These are phyloP conservation scores for Parmales sp. DNA, from an alignment of 108 stramenopile genomes.

Conservation along the genomic window DNA sequence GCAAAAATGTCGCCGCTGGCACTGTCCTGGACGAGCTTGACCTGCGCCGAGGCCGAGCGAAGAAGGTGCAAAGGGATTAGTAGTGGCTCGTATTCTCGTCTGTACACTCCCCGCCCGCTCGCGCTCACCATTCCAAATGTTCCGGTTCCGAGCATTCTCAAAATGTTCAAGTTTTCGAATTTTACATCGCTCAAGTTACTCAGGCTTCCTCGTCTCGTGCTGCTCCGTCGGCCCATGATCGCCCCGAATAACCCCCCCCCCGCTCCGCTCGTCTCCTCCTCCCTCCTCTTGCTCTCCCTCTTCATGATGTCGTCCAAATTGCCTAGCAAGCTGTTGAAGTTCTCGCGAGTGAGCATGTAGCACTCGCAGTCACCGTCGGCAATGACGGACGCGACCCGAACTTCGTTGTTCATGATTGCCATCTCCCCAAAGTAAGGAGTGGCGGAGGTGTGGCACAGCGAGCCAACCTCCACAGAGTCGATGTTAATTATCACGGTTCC, in stretches of 20 bases:
- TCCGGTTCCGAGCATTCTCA: no score
- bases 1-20: background rate
- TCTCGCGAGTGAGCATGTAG: background rate
- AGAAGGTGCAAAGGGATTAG: no score
- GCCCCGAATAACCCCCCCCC: no score
- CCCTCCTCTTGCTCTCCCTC: background rate
- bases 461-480: conserved; percentile 14
- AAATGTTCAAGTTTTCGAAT: no score
- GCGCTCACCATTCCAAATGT: no score
- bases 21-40: background rate
- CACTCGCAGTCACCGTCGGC: background rate
- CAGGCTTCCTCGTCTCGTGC: no score
- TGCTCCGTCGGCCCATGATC: no score
- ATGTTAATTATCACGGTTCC: conserved; percentile 33
- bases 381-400: conserved; percentile 16
- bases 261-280: background rate
- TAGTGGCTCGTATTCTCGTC: no score
- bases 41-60: no score
- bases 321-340: background rate
- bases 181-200: no score
- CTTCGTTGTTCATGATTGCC: conserved; percentile 30
- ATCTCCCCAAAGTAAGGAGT: conserved; percentile 38
- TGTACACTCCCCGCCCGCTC: no score
- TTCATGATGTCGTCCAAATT: conserved; percentile 4
- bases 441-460: conserved; percentile 22